Evolutionary conservation across 1,139 yeast genomes (phyloP), one percentile per base, ranked within the genome.

Genomic region (Nakaseomyces bracarensis): DNA sequence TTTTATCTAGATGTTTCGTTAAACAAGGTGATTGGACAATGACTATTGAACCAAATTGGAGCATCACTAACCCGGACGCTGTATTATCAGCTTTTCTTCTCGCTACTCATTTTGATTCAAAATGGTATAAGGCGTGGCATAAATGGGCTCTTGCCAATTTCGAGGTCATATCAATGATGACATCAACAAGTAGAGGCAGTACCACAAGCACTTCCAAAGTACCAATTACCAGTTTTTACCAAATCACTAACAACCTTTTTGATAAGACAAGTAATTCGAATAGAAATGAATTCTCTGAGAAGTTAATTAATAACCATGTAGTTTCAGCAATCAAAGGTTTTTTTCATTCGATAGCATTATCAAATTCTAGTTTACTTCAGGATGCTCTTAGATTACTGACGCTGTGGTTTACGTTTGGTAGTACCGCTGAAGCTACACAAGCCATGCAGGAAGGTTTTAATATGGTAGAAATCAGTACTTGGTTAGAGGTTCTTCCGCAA

Each of bases 41-140:
- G 45, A 82, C 85, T 0, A 66, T 89, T 52, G 79, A 81, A 47
- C 74, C 71, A 41, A 76, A 77, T 47, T 89, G 96, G 95, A 74
- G 87, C 55, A 74, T 79, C 15, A 72, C 70, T 30, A 66, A 68
- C 46, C 63, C 71, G 0, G 95, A 83, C 50, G 79, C 87, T 0
- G 86, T 93, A 49, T 68, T 93, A 48, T 96, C 96, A 10, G 89
- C 97, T 0, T 93, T 86, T 60, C 68, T 89, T 45, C 70, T 91
- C 50, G 97, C 98, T 0, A 91, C 98, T 0, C 96, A 89, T 60
- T 91, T 91, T 61, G 97, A 91, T 59, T 72, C 75, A 38, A 75
- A 76, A 35, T 93, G 98, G 96, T 93, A 93, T 59, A 91, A 93
- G 57, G 98, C 98, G 18, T 93, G 98, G 98, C 99, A 93, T 58